Evolutionary conservation across 176 grass and related monocot genomes (phyloP).

Genomic region (Echinochloa phyllopogon): DNA sequence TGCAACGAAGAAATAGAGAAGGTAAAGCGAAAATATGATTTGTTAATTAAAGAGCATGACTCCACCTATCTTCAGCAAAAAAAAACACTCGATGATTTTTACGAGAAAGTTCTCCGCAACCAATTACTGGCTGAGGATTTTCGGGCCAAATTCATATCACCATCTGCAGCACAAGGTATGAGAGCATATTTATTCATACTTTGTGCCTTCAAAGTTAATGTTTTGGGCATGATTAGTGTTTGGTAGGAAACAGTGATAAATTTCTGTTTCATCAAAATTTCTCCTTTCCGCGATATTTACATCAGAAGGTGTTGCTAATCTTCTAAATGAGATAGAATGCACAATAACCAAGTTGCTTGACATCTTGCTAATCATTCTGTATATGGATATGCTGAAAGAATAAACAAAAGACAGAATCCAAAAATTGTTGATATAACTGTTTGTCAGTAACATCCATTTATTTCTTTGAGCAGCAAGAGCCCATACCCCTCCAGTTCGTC

Average conservation of each 20-base stretch:
- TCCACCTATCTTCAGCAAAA: conserved; percentile 59
- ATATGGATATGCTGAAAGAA: conserved; percentile 22
- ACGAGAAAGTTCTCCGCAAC: conserved; percentile 71
- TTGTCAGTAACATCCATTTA: conserved; percentile 30
- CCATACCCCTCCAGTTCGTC: conserved; percentile 39
- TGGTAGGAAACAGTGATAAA: background rate
- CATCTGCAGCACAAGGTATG: conserved; percentile 54
- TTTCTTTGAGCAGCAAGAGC: conserved; percentile 46
- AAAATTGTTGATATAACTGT: background rate
- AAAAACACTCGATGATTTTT: conserved; percentile 60
- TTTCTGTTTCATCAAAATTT: background rate
- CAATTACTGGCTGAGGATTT: conserved; percentile 92
- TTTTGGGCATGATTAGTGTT: conserved; percentile 24
- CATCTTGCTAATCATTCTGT: background rate
- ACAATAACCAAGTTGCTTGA: background rate
- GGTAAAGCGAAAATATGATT: conserved; percentile 76
- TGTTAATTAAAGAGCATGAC: conserved; percentile 66
- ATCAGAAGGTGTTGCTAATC: background rate
- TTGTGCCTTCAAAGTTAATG: conserved; percentile 35
- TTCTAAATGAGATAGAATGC: background rate
- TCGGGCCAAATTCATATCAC: conserved; percentile 82
- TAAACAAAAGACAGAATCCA: background rate
- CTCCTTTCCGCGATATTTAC: background rate
- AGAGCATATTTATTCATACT: conserved; percentile 11
- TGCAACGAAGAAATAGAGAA: conserved; percentile 76